A percentile compares a stretch with the other conserved stretches of the same genome.
phyloP scores from a whole-genome alignment of 495 filamentous ascomycete genomes.

The Penicillium lividum region DNA sequence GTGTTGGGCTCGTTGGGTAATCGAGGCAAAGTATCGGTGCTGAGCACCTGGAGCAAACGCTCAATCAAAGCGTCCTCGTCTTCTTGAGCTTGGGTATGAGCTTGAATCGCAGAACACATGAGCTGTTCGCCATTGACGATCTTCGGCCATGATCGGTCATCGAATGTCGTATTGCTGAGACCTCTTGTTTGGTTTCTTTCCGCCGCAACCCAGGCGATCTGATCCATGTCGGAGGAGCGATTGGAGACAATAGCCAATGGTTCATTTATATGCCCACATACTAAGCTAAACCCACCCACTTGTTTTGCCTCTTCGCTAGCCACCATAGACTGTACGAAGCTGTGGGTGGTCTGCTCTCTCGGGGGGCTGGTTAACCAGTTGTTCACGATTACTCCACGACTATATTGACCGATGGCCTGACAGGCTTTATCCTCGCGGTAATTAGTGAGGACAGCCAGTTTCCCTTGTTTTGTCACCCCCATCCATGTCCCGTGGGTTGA shows the following conservation, averaged over 20 bases:
- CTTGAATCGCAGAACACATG: constrained; percentile 46
- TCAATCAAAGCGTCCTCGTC: constrained; percentile 68
- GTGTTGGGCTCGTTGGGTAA: constrained; percentile 43
- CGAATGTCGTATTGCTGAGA: constrained; percentile 82
- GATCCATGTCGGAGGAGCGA: constrained; percentile 61
- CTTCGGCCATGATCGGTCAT: constrained; percentile 79
- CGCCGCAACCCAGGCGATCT: constrained; percentile 65
- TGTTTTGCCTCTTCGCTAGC: constrained; percentile 45
- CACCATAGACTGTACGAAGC: constrained; percentile 72
- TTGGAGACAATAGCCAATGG: constrained; percentile 88
- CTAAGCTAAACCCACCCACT: constrained; percentile 90
- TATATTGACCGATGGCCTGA: constrained; percentile 61
- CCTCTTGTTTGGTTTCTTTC: constrained; percentile 67
- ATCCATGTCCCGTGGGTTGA: constrained; percentile 85
- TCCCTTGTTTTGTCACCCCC: constrained; percentile 80
- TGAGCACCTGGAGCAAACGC: constrained; percentile 68
- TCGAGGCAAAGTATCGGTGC: constrained; percentile 68
- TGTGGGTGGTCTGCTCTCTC: constrained; percentile 43
- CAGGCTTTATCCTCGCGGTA: constrained; percentile 66
- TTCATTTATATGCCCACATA: constrained; percentile 79
- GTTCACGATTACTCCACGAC: constrained; percentile 82
- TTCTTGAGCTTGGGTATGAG: constrained; percentile 46
- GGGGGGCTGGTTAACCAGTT: constrained; percentile 68
- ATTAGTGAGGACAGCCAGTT: constrained; percentile 91
- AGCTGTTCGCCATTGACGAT: constrained; percentile 60